A percentile compares a stretch with the other conserved stretches of the same genome.
Evolutionary conservation across 495 filamentous ascomycete species (phyloP).

Genomic region (Aspergillus heteromorphus): DNA sequence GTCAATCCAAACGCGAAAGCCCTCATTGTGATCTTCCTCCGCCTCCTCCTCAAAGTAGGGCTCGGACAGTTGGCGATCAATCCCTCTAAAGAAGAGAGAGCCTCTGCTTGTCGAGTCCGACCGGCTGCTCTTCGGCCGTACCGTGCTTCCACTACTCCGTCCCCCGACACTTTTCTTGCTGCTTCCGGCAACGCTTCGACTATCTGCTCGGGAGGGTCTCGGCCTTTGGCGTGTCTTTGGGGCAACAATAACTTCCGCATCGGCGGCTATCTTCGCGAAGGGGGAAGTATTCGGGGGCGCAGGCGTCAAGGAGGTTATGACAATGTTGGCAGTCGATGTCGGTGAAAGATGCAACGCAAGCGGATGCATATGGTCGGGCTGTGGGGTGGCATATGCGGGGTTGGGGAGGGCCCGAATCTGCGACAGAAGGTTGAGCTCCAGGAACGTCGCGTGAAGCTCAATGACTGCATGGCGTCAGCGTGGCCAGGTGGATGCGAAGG

Average conservation of each 20-base stretch:
- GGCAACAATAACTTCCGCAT: slow-evolving; percentile 94
- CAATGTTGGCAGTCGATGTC: slow-evolving; percentile 90
- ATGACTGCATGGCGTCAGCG: slow-evolving; percentile 55
- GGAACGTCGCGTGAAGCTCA: slow-evolving; percentile 88
- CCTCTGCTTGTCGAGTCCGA: slow-evolving; percentile 55
- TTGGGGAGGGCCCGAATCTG: slow-evolving; percentile 93
- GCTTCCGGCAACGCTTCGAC: slow-evolving; percentile 64
- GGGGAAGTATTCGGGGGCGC: slow-evolving; percentile 60
- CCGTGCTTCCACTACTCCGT: slow-evolving; percentile 65
- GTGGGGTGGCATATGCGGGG: slow-evolving; percentile 53
- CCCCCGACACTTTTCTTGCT: slow-evolving; percentile 66
- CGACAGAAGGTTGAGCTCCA: slow-evolving; percentile 87
- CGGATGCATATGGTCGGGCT: slow-evolving; percentile 60
- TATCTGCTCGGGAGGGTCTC: slow-evolving; percentile 52
- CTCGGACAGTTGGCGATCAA: slow-evolving; percentile 59
- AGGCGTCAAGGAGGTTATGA: slow-evolving; percentile 72
- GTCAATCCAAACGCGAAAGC: slow-evolving; percentile 78
- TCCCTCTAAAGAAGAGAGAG: slow-evolving; percentile 68
- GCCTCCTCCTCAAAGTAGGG: slow-evolving; percentile 68
- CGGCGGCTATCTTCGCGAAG: slow-evolving; percentile 87
- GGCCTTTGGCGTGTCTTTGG: slow-evolving; percentile 71
- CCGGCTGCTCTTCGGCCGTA: slow-evolving; percentile 52
- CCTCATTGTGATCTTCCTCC: slow-evolving; percentile 46
- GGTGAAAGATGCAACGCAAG: slow-evolving; percentile 89
- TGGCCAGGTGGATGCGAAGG: background rate